Base-by-base conservation (phyloP, 169 alveolate species). In the Cytauxzoon felis region DNA sequence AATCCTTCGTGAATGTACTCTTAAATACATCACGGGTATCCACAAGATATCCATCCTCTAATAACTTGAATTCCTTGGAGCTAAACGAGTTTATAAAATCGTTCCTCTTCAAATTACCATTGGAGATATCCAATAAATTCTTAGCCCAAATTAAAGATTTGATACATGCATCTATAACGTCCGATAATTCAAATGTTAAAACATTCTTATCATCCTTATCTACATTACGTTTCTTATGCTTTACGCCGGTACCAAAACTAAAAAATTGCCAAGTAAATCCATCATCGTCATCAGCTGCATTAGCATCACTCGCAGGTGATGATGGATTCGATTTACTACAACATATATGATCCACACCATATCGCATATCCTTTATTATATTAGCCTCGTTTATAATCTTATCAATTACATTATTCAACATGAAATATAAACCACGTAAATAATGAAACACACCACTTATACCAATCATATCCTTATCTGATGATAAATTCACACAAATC, bases 81-180 rank as follows among this genome's bases (percentile, higher is more conserved):
- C n/a, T n/a, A n/a, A n/a, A n/a, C n/a, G n/a, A n/a, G n/a, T n/a
- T n/a, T n/a, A n/a, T n/a, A n/a, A n/a, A n/a, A n/a, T n/a, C n/a
- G n/a, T n/a, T n/a, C n/a, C n/a, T n/a, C n/a, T n/a, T n/a, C n/a
- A n/a, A n/a, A n/a, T n/a, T n/a, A n/a, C n/a, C n/a, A n/a, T n/a
- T n/a, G n/a, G n/a, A n/a, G n/a, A n/a, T 24, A 29, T 9, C 62
- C 34, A 13, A 30, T 27, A 21, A 29, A 52, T 16, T 58, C 30
- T 58, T 49, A 33, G 66, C 78, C 68, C 78, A 72, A 13, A 72
- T 40, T n/a, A 72, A 50, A 6, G 73, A 50, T 43, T 72, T 57
- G 1, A 72, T 52, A 29, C 82, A 72, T 21, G 58, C n/a, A 3
- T 61, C 66, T 24, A 72, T 71, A n/a, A 72, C 68, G 18, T 58